Base-by-base conservation (phyloP, 768 basidiomycete species). In the Rhizopogon salebrosus region DNA sequence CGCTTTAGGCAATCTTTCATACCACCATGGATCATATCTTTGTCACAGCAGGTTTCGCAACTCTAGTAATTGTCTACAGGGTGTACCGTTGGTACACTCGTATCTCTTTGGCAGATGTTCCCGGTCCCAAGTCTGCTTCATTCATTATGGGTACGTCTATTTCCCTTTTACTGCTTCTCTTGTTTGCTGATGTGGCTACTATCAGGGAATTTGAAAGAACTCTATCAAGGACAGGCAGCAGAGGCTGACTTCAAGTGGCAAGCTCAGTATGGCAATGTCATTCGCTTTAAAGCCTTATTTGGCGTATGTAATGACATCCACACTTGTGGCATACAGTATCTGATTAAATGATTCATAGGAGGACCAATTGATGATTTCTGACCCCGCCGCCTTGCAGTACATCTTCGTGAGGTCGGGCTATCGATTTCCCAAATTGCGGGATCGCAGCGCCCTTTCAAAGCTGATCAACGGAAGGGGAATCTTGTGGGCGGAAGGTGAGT, bases 391-490 rank as follows among this genome's bases (percentile, higher is more conserved):
- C n/a, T n/a, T n/a, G n/a, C n/a, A n/a, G n/a, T n/a, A n/a, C n/a
- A n/a, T n/a, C n/a, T n/a, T n/a, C n/a, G n/a, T n/a, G 26, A 74
- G 73, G 2, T 68, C 73, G 2, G 74, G 69, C 3, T 77, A 80
- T 52, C 64, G 66, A 24, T 80, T 73, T 54, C 62, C 60, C 23
- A 80, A 77, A 51, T 70, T 54, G 24, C 52, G 27, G 18, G 64
- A 70, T 18, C 50, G 61, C 54, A 59, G 65, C 34, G 48, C 54
- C 8, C 29, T 57, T 13, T 45, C 57, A 18, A 49, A 27, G 4
- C 31, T 61, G 52, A 0, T 64, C 2, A 63, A 52, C 23, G 75
- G 78, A 13, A 60, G 52, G 34, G 73, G 74, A 1, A 49, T 79
- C 20, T 18, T 61, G 6, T 76, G 71, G 70, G 72, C 75, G 3